Base-by-base conservation (phyloP, 1,284 basidiomycete genomes). In the Thelephora terrestris region DNA sequence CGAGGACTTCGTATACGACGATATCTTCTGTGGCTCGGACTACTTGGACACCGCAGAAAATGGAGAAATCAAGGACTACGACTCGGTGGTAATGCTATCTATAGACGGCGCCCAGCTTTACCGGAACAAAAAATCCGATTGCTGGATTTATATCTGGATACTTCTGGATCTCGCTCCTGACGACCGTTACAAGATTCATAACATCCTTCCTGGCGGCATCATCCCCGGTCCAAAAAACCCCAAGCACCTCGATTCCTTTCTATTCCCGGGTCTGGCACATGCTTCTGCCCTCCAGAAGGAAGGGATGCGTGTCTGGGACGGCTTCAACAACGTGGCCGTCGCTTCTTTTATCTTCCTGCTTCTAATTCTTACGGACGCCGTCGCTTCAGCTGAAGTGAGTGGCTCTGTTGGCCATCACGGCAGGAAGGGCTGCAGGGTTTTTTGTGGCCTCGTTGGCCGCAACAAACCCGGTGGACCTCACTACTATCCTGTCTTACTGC, bases 91-190 rank as follows among this genome's bases (percentile, higher is more conserved):
- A 1, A 52, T 58, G 51, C 48, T 63, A 20, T 65, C 60, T 0
- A 45, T 64, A 5, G 62, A 70, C 51, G 63, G 66, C 5, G 59
- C 61, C 2, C 66, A 68, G 50, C 58, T 70, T 1, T 68, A 65
- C 38, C 49, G 53, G 5, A 55, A 61, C 50, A 64, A 64, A 45
- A 36, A 53, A 35, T 66, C 63, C 0, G 63, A 67, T 43, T 59
- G 57, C 44, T 68, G 61, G 52, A 55, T 57, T 17, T 53, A 52
- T 32, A 52, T 55, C 18, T 57, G 52, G 53, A 47, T 57, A 14
- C 12, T 57, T 4, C 24, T 57, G 5, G 42, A 55, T 25, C 45
- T 38, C 4, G 18, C 40, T 5, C 55, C 55, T 2, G 48, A 50
- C 21, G 6, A 45, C 17, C 47, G 52, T 4, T 57, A 55, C 43